A percentile compares a stretch with the other conserved stretches of the same genome.
phyloP scores from a whole-genome alignment of 495 filamentous ascomycete species.

The Chaetomium fimeti region DNA sequence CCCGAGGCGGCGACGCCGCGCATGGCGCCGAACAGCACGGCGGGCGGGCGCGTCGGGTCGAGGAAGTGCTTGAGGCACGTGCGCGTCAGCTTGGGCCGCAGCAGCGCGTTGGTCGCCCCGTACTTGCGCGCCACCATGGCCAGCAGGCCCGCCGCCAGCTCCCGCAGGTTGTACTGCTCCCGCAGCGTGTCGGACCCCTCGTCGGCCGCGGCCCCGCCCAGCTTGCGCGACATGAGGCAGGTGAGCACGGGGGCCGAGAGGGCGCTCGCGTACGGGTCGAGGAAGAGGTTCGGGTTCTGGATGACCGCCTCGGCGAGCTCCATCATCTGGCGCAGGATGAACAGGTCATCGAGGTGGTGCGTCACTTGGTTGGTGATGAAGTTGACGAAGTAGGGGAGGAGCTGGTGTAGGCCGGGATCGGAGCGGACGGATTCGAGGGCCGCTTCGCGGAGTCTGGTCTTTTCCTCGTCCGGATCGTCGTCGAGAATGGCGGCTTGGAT shows the following conservation, averaged over 20 bases:
- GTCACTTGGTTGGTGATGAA: conserved; percentile 95
- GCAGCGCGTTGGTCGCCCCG: conserved; percentile 65
- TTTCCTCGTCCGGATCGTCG: conserved; percentile 71
- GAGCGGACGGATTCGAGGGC: conserved; percentile 76
- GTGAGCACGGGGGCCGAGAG: conserved; percentile 88
- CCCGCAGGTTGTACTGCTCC: conserved; percentile 77
- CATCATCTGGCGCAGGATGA: conserved; percentile 86
- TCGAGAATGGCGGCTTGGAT: conserved; percentile 83
- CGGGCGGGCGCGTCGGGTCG: conserved; percentile 73
- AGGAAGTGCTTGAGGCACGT: conserved; percentile 89
- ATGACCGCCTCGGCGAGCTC: conserved; percentile 79
- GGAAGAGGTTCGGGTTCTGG: conserved; percentile 74
- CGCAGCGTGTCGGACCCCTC: conserved; percentile 39
- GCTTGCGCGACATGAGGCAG: conserved; percentile 81
- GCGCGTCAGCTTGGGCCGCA: conserved; percentile 84
- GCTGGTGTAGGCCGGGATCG: conserved; percentile 90
- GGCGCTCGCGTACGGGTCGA: conserved; percentile 86
- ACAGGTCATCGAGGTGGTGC: conserved; percentile 80
- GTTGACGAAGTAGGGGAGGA: conserved; percentile 92
- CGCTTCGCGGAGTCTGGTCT: conserved; percentile 67
- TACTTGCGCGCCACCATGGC: conserved; percentile 72
- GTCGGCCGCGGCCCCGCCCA: conserved; percentile 54
- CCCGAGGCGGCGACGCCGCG: conserved; percentile 72
- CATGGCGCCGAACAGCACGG: conserved; percentile 84
- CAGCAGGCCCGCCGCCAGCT: conserved; percentile 77